Conservation (phyloP, 2,329 filamentous ascomycete genomes). For the Epichloe glyceriae region DNA sequence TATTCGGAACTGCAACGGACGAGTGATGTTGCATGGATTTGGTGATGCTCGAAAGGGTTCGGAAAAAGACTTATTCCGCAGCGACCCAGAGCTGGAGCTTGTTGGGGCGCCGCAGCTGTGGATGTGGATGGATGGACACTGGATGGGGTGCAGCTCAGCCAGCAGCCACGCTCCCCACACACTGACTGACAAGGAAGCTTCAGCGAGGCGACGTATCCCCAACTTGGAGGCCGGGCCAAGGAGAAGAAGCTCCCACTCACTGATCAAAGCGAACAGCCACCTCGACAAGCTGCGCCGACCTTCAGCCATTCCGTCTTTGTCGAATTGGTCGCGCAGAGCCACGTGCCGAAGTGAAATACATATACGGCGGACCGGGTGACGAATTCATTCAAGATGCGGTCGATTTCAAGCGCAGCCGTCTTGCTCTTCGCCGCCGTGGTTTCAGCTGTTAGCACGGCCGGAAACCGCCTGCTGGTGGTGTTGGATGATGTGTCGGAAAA, state of each 20-base stretch:
- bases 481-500: constrained; percentile 74
- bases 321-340: neutral
- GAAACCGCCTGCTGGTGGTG: constrained; percentile 71
- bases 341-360: neutral
- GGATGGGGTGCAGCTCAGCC: neutral
- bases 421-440: constrained; percentile 53
- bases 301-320: neutral
- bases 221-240: constrained; percentile 8
- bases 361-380: neutral
- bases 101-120: neutral
- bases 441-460: constrained; percentile 66
- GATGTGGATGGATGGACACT: too few relatives aligned
- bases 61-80: constrained; percentile 5
- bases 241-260: constrained; percentile 1
- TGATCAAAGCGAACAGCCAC: constrained; percentile 8
- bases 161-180: neutral
- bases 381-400: constrained; percentile 47
- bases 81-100: neutral
- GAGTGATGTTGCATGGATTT: neutral
- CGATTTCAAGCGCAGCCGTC: constrained; percentile 56
- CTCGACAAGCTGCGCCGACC: neutral
- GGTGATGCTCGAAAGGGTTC: neutral
- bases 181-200: constrained; percentile 4
- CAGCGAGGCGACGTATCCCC: constrained; percentile 25
- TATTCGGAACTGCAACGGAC: neutral